Base-by-base conservation (phyloP, 345 rosid genomes). In the Gynandropsis gynandra region DNA sequence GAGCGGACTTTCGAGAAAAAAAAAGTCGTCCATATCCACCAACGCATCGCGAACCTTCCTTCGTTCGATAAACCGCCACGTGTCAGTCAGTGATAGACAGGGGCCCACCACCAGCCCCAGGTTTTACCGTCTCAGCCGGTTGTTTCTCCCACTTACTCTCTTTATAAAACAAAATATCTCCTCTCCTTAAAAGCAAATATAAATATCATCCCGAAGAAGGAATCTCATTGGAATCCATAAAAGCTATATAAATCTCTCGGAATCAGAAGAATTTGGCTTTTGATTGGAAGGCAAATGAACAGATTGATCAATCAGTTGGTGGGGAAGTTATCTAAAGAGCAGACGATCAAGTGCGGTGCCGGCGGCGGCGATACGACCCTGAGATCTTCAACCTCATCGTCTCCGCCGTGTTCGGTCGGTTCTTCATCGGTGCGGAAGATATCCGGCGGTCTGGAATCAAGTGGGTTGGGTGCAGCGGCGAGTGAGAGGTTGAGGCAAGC, bases 251-350 rank as follows among this genome's bases (percentile, higher is more conserved):
- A 4, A 8, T 38, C 6, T 15, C 0, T 7, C 19, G 10, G 4
- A 3, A 55, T 19, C 31, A 1, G 31, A 43, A 43, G n/a, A n/a
- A n/a, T n/a, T n/a, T n/a, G n/a, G n/a, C n/a, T n/a, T 12, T 12
- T n/a, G 9, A 0, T 3, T 17, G 9, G 42, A 44, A 33, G 47
- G 47, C 65, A 18, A 16, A 62, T 52, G 67, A 66, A 73, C 47
- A 74, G 70, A 62, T 42, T 54, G 32, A 29, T 67, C 48, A 64
- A 16, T 50, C 82, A 69, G 55, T 64, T 61, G 37, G 61, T 68
- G 11, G 33, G 51, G 70, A 64, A 75, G 61, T 52, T 54, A 52
- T 57, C 74, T 75, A 82, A 76, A 62, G 97, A 82, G 0, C 86
- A 78, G 61, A 73, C 63, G 16, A 42, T 72, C 1, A 75, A 62